Evolutionary conservation across 371 early-diverging fungal genomes (phyloP), one percentile per base, ranked within the genome.

Genomic region (Mortierella sp.): DNA sequence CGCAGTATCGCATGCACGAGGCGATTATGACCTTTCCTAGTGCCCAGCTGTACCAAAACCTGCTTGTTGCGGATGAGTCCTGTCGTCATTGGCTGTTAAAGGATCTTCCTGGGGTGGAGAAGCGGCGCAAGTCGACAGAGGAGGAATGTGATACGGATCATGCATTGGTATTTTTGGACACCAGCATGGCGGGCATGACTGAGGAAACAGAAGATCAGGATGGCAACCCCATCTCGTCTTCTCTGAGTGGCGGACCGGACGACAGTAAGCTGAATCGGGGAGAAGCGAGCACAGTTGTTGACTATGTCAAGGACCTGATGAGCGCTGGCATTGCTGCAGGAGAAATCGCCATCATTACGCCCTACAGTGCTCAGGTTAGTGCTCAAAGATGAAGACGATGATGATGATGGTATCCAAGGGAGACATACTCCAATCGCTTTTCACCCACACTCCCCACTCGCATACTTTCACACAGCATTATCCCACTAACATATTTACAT

Each of bases 1-100:
- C 93, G 1, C 97, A 98, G 80, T 98, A 97, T 74, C 93, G 98
- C 29, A 97, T 96, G 97, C 90, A 98, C 80, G 85, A 89, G 48
- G 79, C 85, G 26, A 97, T 98, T 64, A 96, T 94, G 95, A 80
- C 88, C 14, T 97, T 94, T 45, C 93, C 96, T 14, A 93, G 94
- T 2, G 69, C 86, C 14, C 82, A 85, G 37, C 83, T 96, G 14
- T 96, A 96, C 76, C 89, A 89, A 11, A 83, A 90, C 37, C 63
- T 89, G 48, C 88, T 97, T 24, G 80, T 88, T 0, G 93, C 97
- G 0, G 91, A 95, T 66, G 83, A 84, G 0, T 89, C 92, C 26
- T 97, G 96, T 2, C 86, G 90, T 6, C 69, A 73, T 0, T 94
- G 93, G 76, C 58, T 95, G 7, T 87, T 97, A 14, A 79, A 71